Conservation (phyloP, 495 filamentous ascomycete species). For the Trypethelium eluteriae region DNA sequence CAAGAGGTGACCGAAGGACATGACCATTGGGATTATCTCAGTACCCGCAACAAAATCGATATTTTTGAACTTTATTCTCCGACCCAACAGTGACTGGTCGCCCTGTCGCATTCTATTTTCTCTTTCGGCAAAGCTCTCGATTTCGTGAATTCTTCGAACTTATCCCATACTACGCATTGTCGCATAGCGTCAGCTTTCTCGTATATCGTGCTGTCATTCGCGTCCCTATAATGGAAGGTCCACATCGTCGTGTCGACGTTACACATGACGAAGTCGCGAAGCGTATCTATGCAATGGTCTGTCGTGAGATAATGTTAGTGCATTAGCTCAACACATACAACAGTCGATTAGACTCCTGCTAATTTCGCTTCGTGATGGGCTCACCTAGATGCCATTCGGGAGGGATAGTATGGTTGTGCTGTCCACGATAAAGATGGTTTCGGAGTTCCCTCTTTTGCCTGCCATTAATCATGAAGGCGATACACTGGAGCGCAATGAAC, state of each 20-base stretch:
- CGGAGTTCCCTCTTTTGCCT: background rate
- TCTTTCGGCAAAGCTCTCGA: background rate
- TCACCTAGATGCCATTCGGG: background rate
- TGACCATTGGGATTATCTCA: too few species aligned
- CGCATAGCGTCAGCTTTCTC: background rate
- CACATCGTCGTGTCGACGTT: background rate
- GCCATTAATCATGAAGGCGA: background rate
- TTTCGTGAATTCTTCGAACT: background rate
- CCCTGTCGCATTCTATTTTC: background rate
- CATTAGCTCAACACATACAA: background rate
- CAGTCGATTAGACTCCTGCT: background rate
- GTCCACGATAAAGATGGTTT: background rate
- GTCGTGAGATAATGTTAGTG: background rate
- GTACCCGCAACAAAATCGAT: too few species aligned
- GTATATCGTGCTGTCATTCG: background rate
- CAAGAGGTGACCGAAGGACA: too few species aligned
- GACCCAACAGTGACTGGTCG: background rate
- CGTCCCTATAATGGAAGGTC: background rate
- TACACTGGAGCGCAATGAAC: background rate
- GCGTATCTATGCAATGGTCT: background rate
- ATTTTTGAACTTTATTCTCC: background rate
- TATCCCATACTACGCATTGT: background rate
- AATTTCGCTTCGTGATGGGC: background rate
- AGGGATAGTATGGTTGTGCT: background rate
- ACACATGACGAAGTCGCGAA: background rate